Percentiles rank a stretch among this genome's conserved stretches.
These are phyloP conservation scores for Phialophora verrucosa DNA, from an alignment of 2,329 filamentous ascomycete species.

Conservation along the genomic window DNA sequence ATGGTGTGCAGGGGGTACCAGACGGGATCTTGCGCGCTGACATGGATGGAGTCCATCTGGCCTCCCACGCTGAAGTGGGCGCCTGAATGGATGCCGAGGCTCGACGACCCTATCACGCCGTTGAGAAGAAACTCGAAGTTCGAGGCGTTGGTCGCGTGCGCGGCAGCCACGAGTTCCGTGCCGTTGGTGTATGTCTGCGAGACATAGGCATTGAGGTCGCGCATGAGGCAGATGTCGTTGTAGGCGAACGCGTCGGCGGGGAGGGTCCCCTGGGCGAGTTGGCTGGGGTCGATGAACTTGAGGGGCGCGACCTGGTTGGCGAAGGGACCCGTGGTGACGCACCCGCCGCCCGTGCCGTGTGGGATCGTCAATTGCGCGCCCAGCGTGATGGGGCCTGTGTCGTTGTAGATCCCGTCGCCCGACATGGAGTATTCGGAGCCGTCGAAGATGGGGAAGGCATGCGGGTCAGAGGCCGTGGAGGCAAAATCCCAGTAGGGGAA, in stretches of 20 bases:
- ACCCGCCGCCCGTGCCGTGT: slow-evolving; percentile 40
- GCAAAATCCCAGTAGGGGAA: slow-evolving; percentile 53
- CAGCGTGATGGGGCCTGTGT: slow-evolving; percentile 35
- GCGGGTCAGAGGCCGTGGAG: slow-evolving; percentile 42
- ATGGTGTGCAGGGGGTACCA: slow-evolving; percentile 40
- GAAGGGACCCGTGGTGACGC: slow-evolving; percentile 41
- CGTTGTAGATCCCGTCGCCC: slow-evolving; percentile 41
- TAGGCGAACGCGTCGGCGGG: slow-evolving; percentile 36
- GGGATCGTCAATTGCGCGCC: slow-evolving; percentile 36
- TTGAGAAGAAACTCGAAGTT: slow-evolving; percentile 38
- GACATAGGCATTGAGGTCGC: slow-evolving; percentile 39
- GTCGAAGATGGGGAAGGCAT: slow-evolving; percentile 44
- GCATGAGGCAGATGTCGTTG: slow-evolving; percentile 38
- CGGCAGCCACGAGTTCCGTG: slow-evolving; percentile 31
- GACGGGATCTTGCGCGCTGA: slow-evolving; percentile 39
- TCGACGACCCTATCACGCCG: slow-evolving; percentile 37
- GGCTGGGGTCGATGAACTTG: slow-evolving; percentile 35
- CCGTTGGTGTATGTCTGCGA: slow-evolving; percentile 38
- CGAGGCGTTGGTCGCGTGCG: slow-evolving; percentile 35
- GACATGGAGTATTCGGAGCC: slow-evolving; percentile 47
- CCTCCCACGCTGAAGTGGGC: slow-evolving; percentile 40
- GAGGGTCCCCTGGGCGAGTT: slow-evolving; percentile 33
- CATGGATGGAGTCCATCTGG: slow-evolving; percentile 39
- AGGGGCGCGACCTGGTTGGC: slow-evolving; percentile 36
- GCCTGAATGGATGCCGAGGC: slow-evolving; percentile 39